Evolutionary conservation across 1,284 basidiomycete genomes (phyloP).

Genomic region (Lignosus rhinocerotis): DNA sequence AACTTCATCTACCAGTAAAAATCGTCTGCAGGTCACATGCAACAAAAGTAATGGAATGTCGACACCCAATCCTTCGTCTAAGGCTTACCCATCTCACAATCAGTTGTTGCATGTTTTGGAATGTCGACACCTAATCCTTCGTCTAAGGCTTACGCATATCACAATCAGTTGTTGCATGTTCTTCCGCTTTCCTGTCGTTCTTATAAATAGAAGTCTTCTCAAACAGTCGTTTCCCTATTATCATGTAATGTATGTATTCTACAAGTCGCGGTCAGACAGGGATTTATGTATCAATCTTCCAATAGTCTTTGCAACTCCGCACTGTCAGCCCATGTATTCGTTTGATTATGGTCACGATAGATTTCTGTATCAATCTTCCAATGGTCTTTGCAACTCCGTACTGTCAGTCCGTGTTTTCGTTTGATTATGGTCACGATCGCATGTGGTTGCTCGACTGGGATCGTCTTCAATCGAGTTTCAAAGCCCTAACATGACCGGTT

Average conservation of each 20-base stretch:
- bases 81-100: not conserved
- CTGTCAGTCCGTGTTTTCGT: no score
- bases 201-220: conserved; percentile 4
- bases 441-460: no score
- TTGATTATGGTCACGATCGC: no score
- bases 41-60: conserved; percentile 6
- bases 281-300: not conserved
- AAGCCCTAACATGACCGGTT: no score
- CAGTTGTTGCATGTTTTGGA: conserved; percentile 1
- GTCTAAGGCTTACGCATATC: not conserved
- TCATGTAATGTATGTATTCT: conserved; percentile 1
- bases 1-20: conserved; percentile 71
- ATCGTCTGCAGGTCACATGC: not conserved
- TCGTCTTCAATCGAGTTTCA: no score
- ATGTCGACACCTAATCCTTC: not conserved
- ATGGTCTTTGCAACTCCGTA: no score
- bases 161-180: conserved; percentile 7
- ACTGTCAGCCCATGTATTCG: no score
- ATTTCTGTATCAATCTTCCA: not conserved
- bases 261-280: not conserved
- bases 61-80: not conserved
- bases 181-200: not conserved
- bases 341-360: no score
- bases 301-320: no score
- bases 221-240: no score